Percentiles rank a stretch among this genome's conserved stretches.
Evolutionary conservation across 371 early-diverging fungal genomes (phyloP).

Genomic region (Apophysomyces variabilis): DNA sequence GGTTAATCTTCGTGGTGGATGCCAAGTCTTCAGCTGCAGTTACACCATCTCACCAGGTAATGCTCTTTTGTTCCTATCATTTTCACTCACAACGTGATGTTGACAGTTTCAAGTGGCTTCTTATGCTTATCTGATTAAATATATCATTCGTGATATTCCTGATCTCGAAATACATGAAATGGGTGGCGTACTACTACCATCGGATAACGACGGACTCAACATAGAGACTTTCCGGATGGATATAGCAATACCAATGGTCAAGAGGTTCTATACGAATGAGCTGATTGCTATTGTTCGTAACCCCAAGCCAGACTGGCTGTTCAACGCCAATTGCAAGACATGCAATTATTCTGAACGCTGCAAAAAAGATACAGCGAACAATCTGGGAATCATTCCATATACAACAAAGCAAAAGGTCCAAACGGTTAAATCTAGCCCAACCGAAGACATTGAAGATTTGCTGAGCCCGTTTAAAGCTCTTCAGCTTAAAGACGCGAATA

Average conservation of each 20-base stretch:
- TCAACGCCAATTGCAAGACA: conserved; percentile 43
- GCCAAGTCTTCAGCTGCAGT: conserved; percentile 53
- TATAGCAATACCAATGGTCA: conserved; percentile 46
- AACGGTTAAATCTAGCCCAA: conserved; percentile 12
- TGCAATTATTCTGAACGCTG: conserved; percentile 48
- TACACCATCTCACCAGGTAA: conserved; percentile 52
- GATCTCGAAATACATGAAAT: conserved; percentile 44
- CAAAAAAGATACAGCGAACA: conserved; percentile 38
- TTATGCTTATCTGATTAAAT: conserved; percentile 51
- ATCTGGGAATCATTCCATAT: conserved; percentile 40
- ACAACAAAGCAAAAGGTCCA: conserved; percentile 31
- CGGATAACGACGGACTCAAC: conserved; percentile 17
- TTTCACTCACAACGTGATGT: too few relatives aligned
- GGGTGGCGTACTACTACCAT: conserved; percentile 57
- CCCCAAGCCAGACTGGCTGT: conserved; percentile 42
- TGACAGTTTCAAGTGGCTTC: conserved; percentile 57
- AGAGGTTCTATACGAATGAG: conserved; percentile 41
- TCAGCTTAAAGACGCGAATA: not conserved
- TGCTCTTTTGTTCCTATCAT: not conserved
- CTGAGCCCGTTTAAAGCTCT: conserved; percentile 18
- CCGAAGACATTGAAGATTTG: conserved; percentile 53
- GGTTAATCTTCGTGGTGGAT: conserved; percentile 52
- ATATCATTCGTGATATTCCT: conserved; percentile 42
- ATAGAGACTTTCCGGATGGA: conserved; percentile 49
- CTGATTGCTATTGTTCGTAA: conserved; percentile 37